phyloP scores from a whole-genome alignment of 202 grass and related monocot genomes.

The Zoysia matrella region DNA sequence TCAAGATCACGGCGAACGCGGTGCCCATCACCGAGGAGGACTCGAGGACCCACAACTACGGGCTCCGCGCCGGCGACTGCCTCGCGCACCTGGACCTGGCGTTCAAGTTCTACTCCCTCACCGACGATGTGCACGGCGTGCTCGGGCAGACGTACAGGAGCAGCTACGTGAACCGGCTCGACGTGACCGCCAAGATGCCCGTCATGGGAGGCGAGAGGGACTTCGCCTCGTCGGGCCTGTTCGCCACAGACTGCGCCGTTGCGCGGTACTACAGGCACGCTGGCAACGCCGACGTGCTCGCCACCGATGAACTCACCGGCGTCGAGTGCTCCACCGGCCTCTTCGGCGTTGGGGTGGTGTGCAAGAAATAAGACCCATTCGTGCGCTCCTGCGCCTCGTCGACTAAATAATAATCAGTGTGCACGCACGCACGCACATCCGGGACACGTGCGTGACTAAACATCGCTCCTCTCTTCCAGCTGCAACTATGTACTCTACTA shows the following conservation, averaged over 20 bases:
- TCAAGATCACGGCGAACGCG: conserved; percentile 45
- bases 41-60: conserved; percentile 40
- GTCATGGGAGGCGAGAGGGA: conserved; percentile 48
- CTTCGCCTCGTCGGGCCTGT: conserved; percentile 43
- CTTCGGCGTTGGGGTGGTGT: conserved; percentile 23
- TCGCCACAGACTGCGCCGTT: conserved; percentile 52
- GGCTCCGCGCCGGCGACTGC: conserved; percentile 40
- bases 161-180: conserved; percentile 52
- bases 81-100: conserved; percentile 53
- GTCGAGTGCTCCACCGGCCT: conserved; percentile 30
- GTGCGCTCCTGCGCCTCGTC: too few relatives aligned
- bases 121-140: neutral
- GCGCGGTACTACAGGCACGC: conserved; percentile 28
- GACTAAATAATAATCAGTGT: too few relatives aligned
- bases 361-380: conserved; percentile 17
- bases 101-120: conserved; percentile 53
- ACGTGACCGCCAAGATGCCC: conserved; percentile 46
- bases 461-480: too few relatives aligned
- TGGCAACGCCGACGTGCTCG: neutral
- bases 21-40: conserved; percentile 47
- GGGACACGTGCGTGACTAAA: too few relatives aligned
- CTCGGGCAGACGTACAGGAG: conserved; percentile 46
- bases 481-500: too few relatives aligned
- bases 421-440: too few relatives aligned
- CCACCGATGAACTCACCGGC: neutral